Conservation (phyloP, 2,329 filamentous ascomycete species). For the Diaporthe sp. region DNA sequence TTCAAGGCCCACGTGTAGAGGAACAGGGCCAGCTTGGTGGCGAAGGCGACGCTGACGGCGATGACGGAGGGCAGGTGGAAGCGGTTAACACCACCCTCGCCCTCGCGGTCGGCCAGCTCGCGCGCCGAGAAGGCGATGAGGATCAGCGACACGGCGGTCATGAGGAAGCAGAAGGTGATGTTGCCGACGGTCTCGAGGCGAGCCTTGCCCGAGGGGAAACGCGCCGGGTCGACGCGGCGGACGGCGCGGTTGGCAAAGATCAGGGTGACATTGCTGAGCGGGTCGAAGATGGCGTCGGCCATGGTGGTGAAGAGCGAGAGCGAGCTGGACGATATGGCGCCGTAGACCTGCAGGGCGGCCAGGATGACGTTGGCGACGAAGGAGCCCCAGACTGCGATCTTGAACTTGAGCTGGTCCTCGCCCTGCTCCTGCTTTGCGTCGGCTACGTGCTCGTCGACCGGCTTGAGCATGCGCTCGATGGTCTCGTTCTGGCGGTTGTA, state of each 20-base stretch:
- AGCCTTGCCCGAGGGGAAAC: slow-evolving; percentile 93
- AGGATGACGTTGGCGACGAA: slow-evolving; percentile 87
- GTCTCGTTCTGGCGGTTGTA: slow-evolving; percentile 94
- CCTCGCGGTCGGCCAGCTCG: slow-evolving; percentile 71
- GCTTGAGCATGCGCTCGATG: slow-evolving; percentile 91
- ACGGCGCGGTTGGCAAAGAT: slow-evolving; percentile 91
- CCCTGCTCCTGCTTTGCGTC: slow-evolving; percentile 84
- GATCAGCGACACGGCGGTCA: slow-evolving; percentile 92
- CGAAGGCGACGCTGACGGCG: slow-evolving; percentile 86
- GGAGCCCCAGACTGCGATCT: slow-evolving; percentile 75
- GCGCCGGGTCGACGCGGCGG: slow-evolving; percentile 84
- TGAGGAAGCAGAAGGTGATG: slow-evolving; percentile 95
- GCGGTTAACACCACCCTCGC: slow-evolving; percentile 65
- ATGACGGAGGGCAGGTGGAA: slow-evolving; percentile 90
- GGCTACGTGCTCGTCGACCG: slow-evolving; percentile 89
- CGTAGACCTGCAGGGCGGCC: slow-evolving; percentile 87
- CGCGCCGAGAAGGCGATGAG: slow-evolving; percentile 89
- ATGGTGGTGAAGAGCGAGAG: slow-evolving; percentile 97
- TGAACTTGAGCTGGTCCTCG: slow-evolving; percentile 83
- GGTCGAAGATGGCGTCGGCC: slow-evolving; percentile 96
- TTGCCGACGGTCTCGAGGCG: slow-evolving; percentile 96
- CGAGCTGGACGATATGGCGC: slow-evolving; percentile 87
- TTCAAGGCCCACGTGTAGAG: slow-evolving; percentile 93
- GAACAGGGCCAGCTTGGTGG: slow-evolving; percentile 86
- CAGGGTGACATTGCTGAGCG: slow-evolving; percentile 87